Percentiles rank a stretch among this genome's conserved stretches.
Conservation (phyloP, 306 rosid genomes). For the Cucumis hystrix region DNA sequence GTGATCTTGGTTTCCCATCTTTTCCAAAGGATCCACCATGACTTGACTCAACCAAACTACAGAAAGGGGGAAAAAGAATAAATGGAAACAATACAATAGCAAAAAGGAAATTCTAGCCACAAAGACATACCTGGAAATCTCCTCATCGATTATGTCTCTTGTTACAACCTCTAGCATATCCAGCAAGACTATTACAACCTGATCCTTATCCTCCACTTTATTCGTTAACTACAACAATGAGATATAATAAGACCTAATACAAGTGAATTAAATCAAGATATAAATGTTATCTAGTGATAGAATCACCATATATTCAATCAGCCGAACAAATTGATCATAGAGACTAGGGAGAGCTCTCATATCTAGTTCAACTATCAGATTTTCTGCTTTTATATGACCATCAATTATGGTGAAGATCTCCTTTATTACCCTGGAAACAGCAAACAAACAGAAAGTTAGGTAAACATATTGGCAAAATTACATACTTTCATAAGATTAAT, state of each 20-base stretch:
- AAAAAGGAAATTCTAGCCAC: conserved; percentile 4
- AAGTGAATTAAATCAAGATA: conserved; percentile 8
- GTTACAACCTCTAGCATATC: conserved; percentile 94
- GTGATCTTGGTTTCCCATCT: conserved; percentile 57
- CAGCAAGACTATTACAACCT: conserved; percentile 80
- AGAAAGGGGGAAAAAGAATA: conserved; percentile 9
- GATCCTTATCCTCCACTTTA: conserved; percentile 51
- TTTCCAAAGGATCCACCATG: conserved; percentile 49
- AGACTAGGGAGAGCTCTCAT: conserved; percentile 72
- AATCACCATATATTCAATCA: conserved; percentile 63
- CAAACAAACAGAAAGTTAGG: conserved; percentile 15
- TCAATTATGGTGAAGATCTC: conserved; percentile 57
- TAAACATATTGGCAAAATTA: not conserved
- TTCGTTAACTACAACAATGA: conserved; percentile 39
- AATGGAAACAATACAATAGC: not conserved
- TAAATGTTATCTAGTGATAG: conserved; percentile 3
- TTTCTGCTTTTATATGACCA: conserved; percentile 14
- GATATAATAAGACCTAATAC: conserved; percentile 6
- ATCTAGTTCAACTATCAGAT: conserved; percentile 32
- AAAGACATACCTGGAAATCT: conserved; percentile 43
- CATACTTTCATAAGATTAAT: not conserved
- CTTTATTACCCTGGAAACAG: conserved; percentile 48
- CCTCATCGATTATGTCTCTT: conserved; percentile 82
- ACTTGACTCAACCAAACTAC: conserved; percentile 70
- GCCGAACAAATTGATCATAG: conserved; percentile 41